phyloP scores from a whole-genome alignment of 805 yeast genomes.

The Candida vaughaniae region DNA sequence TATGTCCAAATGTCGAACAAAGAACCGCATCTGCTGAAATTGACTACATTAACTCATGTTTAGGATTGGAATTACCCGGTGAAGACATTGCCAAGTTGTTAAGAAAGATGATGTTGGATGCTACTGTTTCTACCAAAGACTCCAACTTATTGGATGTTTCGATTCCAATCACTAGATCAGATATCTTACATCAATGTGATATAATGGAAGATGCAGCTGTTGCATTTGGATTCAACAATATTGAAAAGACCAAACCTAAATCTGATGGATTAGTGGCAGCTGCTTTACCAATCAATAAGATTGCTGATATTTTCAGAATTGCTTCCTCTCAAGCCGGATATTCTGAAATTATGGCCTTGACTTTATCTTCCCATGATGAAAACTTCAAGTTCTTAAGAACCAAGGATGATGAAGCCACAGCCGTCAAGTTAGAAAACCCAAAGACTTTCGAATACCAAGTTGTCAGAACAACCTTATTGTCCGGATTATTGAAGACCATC shows the following conservation, averaged over 20 bases:
- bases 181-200: conserved; percentile 94
- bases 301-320: conserved; percentile 83
- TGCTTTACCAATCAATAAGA: conserved; percentile 87
- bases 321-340: conserved; percentile 95
- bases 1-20: conserved; percentile 70
- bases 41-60: conserved; percentile 84
- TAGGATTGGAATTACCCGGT: conserved; percentile 75
- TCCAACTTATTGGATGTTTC: conserved; percentile 57
- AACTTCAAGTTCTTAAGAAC: conserved; percentile 84
- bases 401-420: conserved; percentile 70
- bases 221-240: conserved; percentile 90
- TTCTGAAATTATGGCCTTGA: conserved; percentile 93
- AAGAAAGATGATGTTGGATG: conserved; percentile 76
- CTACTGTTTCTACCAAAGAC: conserved; percentile 49
- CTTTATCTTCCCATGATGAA: conserved; percentile 95
- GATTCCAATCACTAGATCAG: conserved; percentile 94
- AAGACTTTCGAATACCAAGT: conserved; percentile 97
- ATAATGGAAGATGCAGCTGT: conserved; percentile 98
- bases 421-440: conserved; percentile 92
- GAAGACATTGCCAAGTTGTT: conserved; percentile 68
- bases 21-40: conserved; percentile 73
- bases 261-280: conserved; percentile 78
- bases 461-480: conserved; percentile 90
- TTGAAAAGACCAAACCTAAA: conserved; percentile 75
- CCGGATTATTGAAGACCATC: conserved; percentile 93